Evolutionary conservation across 306 rosid species (phyloP), one percentile per base, ranked within the genome.

Genomic region (Prosopis cineraria): DNA sequence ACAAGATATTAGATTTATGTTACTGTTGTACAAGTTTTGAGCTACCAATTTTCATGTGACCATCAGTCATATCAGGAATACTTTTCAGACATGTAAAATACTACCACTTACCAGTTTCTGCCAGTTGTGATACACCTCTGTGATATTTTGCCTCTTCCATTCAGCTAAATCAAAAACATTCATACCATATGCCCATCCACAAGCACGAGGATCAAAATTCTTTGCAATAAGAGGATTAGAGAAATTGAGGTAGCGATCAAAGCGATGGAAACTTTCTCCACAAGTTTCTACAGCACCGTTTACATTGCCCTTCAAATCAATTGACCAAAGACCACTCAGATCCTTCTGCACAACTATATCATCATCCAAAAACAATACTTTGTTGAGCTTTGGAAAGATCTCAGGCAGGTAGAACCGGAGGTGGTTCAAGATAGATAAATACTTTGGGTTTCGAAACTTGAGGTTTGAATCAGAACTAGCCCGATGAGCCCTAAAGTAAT

Each of bases 151-250:
- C 88, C 90, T 89, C 93, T 85, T 91, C 99, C 99, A 95, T 85
- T 95, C 87, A 41, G 74, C 85, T 88, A 95, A 87, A 84, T 95
- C 98, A 78, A 95, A 95, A 80, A 95, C 58, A 82, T 95, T 95
- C 99, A 95, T 95, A 39, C 99, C 99, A 79, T 93, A 95, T 10
- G 99, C 99, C 99, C 99, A 95, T 64, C 99, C 99, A 85, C 99
- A 95, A 64, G 99, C 98, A 79, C 17, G 98, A 2, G 99, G 89
- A 74, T 95, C 94, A 75, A 95, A 95, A 56, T 88, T 90, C 88
- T 86, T 91, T 1, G 99, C 87, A 78, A 95, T 95, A 36, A 90
- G 91, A 82, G 98, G 98, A 86, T 95, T 86, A 66, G 99, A 91
- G 82, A 95, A 95, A 88, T 95, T 95, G 76, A 95, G 96, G 86